Percentiles rank a stretch among this genome's conserved stretches.
Conservation (phyloP, 495 filamentous ascomycete genomes). For the Tuber umbilicatum region DNA sequence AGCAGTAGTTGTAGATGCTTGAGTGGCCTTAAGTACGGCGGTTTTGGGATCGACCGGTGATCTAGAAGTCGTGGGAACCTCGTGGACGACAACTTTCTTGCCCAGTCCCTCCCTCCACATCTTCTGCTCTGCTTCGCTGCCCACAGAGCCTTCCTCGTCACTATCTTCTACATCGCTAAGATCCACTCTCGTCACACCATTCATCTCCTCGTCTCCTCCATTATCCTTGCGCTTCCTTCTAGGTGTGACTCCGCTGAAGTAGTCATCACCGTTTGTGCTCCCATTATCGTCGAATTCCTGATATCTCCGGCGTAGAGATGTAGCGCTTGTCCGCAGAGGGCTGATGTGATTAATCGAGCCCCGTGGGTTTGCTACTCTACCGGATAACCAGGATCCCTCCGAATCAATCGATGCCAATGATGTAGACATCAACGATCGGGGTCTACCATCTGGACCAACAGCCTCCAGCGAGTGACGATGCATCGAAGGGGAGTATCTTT, state of each 20-base stretch:
- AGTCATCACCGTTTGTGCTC: constrained; percentile 36
- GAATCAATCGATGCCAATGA: constrained; percentile 42
- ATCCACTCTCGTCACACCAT: constrained; percentile 27
- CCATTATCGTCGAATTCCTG: constrained; percentile 39
- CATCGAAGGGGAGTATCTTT: constrained; percentile 35
- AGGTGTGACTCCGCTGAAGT: constrained; percentile 39
- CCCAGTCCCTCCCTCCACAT: constrained; percentile 40
- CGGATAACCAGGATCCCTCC: constrained; percentile 41
- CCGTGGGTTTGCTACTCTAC: constrained; percentile 28
- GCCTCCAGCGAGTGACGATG: constrained; percentile 37
- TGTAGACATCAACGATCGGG: constrained; percentile 39
- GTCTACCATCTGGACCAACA: constrained; percentile 32
- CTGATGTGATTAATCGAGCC: constrained; percentile 35
- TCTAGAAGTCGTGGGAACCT: constrained; percentile 14
- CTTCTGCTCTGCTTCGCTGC: constrained; percentile 34
- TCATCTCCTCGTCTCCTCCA: constrained; percentile 26
- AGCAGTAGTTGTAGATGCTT: background rate
- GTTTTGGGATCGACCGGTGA: background rate
- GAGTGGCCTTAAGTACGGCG: background rate
- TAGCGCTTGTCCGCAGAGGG: constrained; percentile 37
- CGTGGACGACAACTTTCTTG: constrained; percentile 35
- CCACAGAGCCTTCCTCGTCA: constrained; percentile 29
- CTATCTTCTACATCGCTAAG: constrained; percentile 38
- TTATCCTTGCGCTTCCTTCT: constrained; percentile 13
- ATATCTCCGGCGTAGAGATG: constrained; percentile 39